Evolutionary conservation across 768 basidiomycete genomes (phyloP).

Genomic region (Termitomyces sp.): DNA sequence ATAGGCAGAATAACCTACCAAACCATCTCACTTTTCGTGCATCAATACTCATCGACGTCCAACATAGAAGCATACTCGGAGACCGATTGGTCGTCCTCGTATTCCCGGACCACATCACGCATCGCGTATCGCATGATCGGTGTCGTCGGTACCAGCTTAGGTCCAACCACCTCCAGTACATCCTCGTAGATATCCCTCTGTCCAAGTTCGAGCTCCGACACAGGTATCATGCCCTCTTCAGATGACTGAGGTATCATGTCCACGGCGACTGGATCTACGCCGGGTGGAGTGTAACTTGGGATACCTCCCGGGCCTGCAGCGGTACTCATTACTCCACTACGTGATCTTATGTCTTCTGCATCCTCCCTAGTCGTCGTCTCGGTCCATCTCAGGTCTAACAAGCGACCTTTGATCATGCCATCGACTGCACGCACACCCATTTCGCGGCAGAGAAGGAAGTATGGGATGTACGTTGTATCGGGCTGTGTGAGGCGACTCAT

Average conservation of each 20-base stretch:
- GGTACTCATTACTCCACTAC: slow-evolving; percentile 15
- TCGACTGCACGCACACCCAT: slow-evolving; percentile 82
- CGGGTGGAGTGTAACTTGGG: slow-evolving; percentile 16
- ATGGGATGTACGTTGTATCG: slow-evolving; percentile 60
- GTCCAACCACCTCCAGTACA: slow-evolving; percentile 60
- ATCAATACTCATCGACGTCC: slow-evolving; percentile 52
- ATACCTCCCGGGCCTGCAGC: slow-evolving; percentile 3
- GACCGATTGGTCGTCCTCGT: slow-evolving; percentile 67
- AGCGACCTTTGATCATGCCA: slow-evolving; percentile 75
- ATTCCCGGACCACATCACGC: slow-evolving; percentile 79
- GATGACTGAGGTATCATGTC: slow-evolving; percentile 24
- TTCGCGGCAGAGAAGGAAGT: slow-evolving; percentile 79
- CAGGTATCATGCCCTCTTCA: slow-evolving; percentile 26
- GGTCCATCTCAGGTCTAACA: slow-evolving; percentile 75
- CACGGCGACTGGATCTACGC: slow-evolving; percentile 37
- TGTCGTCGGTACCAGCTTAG: slow-evolving; percentile 70
- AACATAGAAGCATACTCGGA: slow-evolving; percentile 77
- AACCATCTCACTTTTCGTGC: not conserved
- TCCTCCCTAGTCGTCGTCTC: slow-evolving; percentile 59
- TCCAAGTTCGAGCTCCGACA: slow-evolving; percentile 36
- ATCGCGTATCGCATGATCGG: slow-evolving; percentile 84
- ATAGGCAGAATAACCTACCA: not conserved
- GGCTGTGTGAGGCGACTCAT: slow-evolving; percentile 73
- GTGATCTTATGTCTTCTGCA: slow-evolving; percentile 24
- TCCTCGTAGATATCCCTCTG: slow-evolving; percentile 43